phyloP scores from a whole-genome alignment of 768 basidiomycete species.

The Lactifluus pinguis region DNA sequence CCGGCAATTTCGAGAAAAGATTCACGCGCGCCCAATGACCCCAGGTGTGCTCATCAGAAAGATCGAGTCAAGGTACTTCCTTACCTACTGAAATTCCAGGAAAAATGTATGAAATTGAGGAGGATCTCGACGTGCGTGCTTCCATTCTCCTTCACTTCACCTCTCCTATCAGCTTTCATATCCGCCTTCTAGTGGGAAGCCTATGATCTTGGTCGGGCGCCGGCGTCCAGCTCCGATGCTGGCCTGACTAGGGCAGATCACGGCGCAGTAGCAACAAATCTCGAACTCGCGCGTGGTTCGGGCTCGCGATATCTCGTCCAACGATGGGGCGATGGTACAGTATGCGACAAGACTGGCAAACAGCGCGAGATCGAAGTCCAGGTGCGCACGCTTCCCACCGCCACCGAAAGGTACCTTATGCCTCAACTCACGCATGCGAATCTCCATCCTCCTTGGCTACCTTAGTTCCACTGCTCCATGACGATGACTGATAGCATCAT shows the following conservation, averaged over 20 bases:
- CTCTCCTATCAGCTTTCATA: constrained; percentile 17
- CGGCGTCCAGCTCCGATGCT: constrained; percentile 45
- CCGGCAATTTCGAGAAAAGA: constrained; percentile 87
- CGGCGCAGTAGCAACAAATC: constrained; percentile 53
- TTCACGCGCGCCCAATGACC: constrained; percentile 51
- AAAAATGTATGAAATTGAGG: constrained; percentile 72
- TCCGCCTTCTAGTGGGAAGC: constrained; percentile 50
- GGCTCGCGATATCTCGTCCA: constrained; percentile 90
- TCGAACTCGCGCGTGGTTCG: constrained; percentile 70
- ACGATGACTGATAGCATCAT: constrained; percentile 84
- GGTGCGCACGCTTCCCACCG: constrained; percentile 36
- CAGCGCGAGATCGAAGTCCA: constrained; percentile 92
- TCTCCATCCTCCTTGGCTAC: constrained; percentile 12
- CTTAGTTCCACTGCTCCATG: constrained; percentile 91
- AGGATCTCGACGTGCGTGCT: constrained; percentile 69
- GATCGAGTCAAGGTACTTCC: constrained; percentile 5
- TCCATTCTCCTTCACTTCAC: constrained; percentile 19
- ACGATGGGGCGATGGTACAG: constrained; percentile 82
- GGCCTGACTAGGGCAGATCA: constrained; percentile 61
- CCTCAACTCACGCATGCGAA: not conserved
- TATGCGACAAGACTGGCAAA: constrained; percentile 87
- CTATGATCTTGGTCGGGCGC: constrained; percentile 69
- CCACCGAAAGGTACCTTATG: not conserved
- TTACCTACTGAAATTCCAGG: constrained; percentile 13
- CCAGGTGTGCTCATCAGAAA: constrained; percentile 40